Evolutionary conservation across 2,329 filamentous ascomycete genomes (phyloP).

Genomic region (Ophiostoma sp.): DNA sequence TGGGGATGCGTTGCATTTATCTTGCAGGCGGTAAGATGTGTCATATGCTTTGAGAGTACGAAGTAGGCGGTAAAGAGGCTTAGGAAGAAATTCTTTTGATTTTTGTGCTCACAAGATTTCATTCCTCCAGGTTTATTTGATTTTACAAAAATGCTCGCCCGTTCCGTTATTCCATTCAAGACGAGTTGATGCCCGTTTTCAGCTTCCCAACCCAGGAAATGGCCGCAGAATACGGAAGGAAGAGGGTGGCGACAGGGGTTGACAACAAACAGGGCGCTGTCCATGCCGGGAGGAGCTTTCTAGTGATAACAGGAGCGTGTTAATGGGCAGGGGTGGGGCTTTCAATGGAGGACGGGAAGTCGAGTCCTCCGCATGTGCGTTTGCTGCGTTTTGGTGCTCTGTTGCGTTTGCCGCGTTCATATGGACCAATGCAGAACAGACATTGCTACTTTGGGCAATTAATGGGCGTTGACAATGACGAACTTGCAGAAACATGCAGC

Average conservation of each 20-base stretch:
- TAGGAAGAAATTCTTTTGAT: neutral
- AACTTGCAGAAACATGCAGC: neutral
- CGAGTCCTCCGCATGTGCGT: neutral
- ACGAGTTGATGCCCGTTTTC: neutral
- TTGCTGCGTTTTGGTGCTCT: no score
- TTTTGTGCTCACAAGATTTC: neutral
- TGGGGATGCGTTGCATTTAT: neutral
- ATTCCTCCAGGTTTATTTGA: no score
- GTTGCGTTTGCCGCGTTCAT: neutral
- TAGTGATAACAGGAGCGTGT: conserved; percentile 2
- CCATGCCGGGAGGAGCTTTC: neutral
- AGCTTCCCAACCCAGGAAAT: neutral
- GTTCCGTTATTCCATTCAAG: neutral
- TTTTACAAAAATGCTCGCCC: neutral
- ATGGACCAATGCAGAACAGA: neutral
- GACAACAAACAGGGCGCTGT: neutral
- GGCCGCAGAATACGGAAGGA: neutral
- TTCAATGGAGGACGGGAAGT: neutral
- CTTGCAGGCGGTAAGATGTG: neutral
- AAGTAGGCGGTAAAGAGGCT: no score
- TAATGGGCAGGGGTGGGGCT: neutral
- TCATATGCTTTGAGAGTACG: neutral
- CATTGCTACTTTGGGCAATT: neutral
- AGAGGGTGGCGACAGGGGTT: neutral
- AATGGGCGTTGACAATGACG: neutral